A percentile compares a stretch with the other conserved stretches of the same genome.
phyloP scores from a whole-genome alignment of 352 stramenopile species.

The Phytopythium oedochilum region DNA sequence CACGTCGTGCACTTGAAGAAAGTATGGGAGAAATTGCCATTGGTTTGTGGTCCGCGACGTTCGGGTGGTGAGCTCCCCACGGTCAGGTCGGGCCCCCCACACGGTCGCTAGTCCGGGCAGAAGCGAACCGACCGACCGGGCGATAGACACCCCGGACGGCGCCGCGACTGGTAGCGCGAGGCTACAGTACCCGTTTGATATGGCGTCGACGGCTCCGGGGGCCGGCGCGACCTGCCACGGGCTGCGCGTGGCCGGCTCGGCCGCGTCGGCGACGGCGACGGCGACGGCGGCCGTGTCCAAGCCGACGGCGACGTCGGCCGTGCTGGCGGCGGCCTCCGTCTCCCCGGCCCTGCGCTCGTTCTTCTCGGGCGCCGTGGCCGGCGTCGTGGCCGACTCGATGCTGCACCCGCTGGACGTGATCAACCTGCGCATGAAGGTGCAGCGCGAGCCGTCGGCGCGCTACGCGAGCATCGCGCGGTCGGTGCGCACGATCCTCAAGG shows the following conservation, averaged over 20 bases:
- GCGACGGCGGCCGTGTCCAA: slow-evolving; percentile 8
- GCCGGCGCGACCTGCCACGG: slow-evolving; percentile 21
- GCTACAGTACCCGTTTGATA: too few relatives aligned
- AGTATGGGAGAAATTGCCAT: too few relatives aligned
- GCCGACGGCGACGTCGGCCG: slow-evolving; percentile 28
- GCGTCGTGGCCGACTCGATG: slow-evolving; percentile 71
- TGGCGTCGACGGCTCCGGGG: not conserved
- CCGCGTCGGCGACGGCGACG: slow-evolving; percentile 1
- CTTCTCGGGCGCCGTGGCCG: slow-evolving; percentile 63
- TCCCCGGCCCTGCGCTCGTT: slow-evolving; percentile 54
- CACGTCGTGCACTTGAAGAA: too few relatives aligned
- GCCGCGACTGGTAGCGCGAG: too few relatives aligned
- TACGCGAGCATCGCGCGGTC: slow-evolving; percentile 63
- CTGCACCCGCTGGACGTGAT: slow-evolving; percentile 79
- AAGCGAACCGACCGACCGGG: too few relatives aligned
- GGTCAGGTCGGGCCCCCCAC: too few relatives aligned
- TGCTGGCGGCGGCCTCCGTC: slow-evolving; percentile 7
- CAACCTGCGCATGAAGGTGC: slow-evolving; percentile 84
- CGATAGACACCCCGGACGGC: too few relatives aligned
- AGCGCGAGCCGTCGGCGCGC: slow-evolving; percentile 39
- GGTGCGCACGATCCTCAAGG: slow-evolving; percentile 55
- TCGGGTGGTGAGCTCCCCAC: too few relatives aligned
- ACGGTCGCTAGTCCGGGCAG: too few relatives aligned
- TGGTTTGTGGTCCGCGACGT: not conserved
- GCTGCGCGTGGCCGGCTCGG: slow-evolving; percentile 10